A percentile compares a stretch with the other conserved stretches of the same genome.
phyloP scores from a whole-genome alignment of 176 grass and related monocot species.

The Aegilops longissima region DNA sequence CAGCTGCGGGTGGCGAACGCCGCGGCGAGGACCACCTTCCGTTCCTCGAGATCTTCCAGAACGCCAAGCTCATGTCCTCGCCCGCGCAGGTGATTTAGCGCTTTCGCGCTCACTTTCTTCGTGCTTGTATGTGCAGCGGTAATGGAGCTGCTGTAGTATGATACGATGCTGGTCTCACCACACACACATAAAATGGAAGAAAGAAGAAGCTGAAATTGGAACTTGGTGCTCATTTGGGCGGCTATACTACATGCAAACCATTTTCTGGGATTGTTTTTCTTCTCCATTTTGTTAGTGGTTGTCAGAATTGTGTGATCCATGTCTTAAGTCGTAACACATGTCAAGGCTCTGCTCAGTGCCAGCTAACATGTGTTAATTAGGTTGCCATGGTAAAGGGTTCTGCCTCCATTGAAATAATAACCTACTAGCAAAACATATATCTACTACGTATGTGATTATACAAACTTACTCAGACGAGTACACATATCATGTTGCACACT shows the following conservation, averaged over 20 bases:
- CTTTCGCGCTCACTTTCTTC: background rate
- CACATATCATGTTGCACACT: background rate
- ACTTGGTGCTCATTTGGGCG: background rate
- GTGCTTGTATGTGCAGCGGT: background rate
- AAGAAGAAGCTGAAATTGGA: background rate
- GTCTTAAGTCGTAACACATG: background rate
- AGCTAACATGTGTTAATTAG: slow-evolving; percentile 2
- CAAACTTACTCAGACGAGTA: background rate
- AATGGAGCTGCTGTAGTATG: background rate
- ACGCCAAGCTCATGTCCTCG: slow-evolving; percentile 76
- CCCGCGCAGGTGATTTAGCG: slow-evolving; percentile 54
- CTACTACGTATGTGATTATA: background rate
- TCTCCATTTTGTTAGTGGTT: background rate
- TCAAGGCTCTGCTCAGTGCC: background rate
- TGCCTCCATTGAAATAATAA: background rate
- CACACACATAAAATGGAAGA: background rate
- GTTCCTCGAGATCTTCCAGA: slow-evolving; percentile 75
- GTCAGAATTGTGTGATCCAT: background rate
- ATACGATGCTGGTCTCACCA: background rate
- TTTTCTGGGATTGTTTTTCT: background rate
- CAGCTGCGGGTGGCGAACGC: slow-evolving; percentile 33
- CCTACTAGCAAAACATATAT: background rate
- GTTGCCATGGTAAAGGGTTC: background rate
- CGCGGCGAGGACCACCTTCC: slow-evolving; percentile 62
- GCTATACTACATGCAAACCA: background rate